These are phyloP conservation scores for Nepenthes mirabilis DNA, from an alignment of 148 eudicot genomes.

Conservation along the genomic window DNA sequence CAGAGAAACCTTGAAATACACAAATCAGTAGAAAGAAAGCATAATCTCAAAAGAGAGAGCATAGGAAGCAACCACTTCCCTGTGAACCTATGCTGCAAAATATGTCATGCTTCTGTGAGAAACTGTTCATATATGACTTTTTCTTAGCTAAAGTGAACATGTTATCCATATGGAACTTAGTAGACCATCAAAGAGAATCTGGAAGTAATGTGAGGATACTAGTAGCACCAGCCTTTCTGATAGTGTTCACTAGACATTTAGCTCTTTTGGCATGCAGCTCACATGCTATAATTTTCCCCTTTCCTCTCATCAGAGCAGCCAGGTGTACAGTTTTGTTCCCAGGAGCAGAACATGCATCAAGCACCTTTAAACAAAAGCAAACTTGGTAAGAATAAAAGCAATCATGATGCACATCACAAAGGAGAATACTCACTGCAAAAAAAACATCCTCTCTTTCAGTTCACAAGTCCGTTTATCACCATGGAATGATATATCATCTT, in stretches of 20 bases:
- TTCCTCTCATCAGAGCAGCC: slow-evolving; percentile 76
- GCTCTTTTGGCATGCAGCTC: slow-evolving; percentile 70
- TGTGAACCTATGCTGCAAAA: background rate
- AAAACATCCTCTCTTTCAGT: background rate
- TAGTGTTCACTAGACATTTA: slow-evolving; percentile 49
- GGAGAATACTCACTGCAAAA: background rate
- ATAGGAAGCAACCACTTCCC: background rate
- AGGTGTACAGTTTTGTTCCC: slow-evolving; percentile 97
- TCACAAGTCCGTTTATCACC: background rate
- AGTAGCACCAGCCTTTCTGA: slow-evolving; percentile 66
- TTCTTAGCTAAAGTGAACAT: background rate
- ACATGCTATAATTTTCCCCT: slow-evolving; percentile 84
- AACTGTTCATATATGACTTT: background rate
- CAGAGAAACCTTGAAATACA: too few relatives aligned
- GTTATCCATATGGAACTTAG: background rate
- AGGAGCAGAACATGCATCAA: slow-evolving; percentile 98
- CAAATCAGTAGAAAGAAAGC: background rate
- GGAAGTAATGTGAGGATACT: slow-evolving; percentile 61
- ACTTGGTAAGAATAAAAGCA: background rate
- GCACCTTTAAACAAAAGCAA: slow-evolving; percentile 52
- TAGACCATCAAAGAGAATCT: slow-evolving; percentile 1
- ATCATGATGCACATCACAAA: background rate
- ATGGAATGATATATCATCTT: too few relatives aligned
- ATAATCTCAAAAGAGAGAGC: background rate
- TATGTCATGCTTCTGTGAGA: background rate